phyloP scores from a whole-genome alignment of 345 rosid genomes.

The Angophora floribunda region DNA sequence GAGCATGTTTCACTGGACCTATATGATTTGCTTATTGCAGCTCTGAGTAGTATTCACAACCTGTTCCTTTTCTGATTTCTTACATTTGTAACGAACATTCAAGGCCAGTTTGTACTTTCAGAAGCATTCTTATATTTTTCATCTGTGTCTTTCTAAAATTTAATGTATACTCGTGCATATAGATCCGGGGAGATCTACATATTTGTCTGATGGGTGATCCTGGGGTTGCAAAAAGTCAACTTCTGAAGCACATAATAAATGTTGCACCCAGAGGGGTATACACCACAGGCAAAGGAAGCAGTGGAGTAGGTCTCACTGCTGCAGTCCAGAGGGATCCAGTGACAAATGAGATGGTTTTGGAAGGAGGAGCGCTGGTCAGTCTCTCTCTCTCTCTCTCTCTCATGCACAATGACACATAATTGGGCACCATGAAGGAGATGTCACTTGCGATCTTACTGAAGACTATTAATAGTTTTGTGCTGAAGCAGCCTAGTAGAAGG shows the following conservation, averaged over 20 bases:
- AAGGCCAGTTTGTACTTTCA: not conserved
- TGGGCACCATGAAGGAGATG: not conserved
- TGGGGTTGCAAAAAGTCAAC: constrained; percentile 99
- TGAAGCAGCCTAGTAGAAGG: not conserved
- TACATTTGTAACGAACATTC: not conserved
- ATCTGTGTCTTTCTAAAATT: not conserved
- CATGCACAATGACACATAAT: not conserved
- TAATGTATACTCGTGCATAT: constrained; percentile 3
- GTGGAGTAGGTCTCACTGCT: constrained; percentile 98
- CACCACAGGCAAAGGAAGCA: constrained; percentile 97
- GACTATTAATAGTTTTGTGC: not conserved
- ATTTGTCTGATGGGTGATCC: constrained; percentile 99
- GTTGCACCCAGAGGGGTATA: constrained; percentile 95
- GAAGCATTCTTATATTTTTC: not conserved
- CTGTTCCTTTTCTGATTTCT: not conserved
- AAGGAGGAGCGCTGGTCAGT: constrained; percentile 98
- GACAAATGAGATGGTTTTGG: constrained; percentile 95
- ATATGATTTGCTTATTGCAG: not conserved
- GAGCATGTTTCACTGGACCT: not conserved
- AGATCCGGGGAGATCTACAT: constrained; percentile 98
- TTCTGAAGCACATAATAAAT: constrained; percentile 93
- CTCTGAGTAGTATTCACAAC: not conserved
- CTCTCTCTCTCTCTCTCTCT: not conserved
- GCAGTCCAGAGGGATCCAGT: constrained; percentile 97
- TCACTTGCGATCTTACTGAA: not conserved